Evolutionary conservation across 1,284 basidiomycete genomes (phyloP).

Genomic region (Moesziomyces sp.): DNA sequence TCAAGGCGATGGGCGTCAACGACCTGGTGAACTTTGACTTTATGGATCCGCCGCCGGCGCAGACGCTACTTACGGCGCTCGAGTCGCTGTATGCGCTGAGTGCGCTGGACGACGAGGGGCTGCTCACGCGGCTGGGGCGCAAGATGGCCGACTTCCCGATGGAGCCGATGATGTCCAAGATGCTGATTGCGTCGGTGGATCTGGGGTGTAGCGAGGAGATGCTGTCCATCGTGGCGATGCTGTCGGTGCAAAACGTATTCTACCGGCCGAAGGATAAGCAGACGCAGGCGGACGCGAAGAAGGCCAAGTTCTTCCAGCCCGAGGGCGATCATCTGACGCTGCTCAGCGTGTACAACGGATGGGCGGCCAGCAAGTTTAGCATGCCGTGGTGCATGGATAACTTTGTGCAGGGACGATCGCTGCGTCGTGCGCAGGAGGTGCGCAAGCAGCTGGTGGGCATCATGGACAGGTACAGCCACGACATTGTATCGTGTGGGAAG

Average conservation of each 20-base stretch:
- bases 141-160: constrained; percentile 99
- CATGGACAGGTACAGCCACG: constrained; percentile 99
- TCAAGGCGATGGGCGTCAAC: constrained; percentile 99
- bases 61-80: constrained; percentile 92
- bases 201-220: constrained; percentile 95
- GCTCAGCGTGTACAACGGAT: constrained; percentile 96
- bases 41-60: constrained; percentile 97
- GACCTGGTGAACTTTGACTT: constrained; percentile 98
- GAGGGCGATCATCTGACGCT: constrained; percentile 97
- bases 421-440: constrained; percentile 97
- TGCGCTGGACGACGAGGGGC: constrained; percentile 94
- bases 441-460: constrained; percentile 96
- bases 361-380: constrained; percentile 93
- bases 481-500: constrained; percentile 87
- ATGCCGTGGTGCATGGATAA: constrained; percentile 81
- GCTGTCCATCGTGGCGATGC: constrained; percentile 95
- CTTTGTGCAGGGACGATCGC: constrained; percentile 94
- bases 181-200: constrained; percentile 98
- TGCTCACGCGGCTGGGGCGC: constrained; percentile 89
- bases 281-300: constrained; percentile 97
- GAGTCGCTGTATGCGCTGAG: constrained; percentile 94
- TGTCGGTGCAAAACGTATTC: constrained; percentile 95
- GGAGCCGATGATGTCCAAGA: constrained; percentile 95
- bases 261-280: constrained; percentile 99
- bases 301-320: constrained; percentile 84